Evolutionary conservation across 2,329 filamentous ascomycete species (phyloP), one percentile per base, ranked within the genome.

Genomic region (Aspergillus brasiliensis): DNA sequence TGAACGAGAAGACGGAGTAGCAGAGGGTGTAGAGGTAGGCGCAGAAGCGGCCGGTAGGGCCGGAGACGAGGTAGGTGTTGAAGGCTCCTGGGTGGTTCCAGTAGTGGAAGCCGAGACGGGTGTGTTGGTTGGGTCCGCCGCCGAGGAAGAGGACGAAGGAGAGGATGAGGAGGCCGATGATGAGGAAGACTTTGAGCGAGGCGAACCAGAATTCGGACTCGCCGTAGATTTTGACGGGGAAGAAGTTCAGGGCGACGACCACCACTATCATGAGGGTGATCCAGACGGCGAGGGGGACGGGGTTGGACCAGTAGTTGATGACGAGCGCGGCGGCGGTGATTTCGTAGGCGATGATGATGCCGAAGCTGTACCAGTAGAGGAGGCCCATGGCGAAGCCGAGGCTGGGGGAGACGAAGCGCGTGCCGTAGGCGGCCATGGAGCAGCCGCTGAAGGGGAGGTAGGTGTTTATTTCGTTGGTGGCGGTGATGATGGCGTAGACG

Each of bases 91-190:
- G 89, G 15, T 78, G 61, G 25, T 71, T 74, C 78, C 86, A 89
- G 70, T 86, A 82, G 8, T 86, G 82, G 72, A 92, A 92, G 0
- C 90, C 90, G 61, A 90, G 90, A 0, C 83, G 80, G 64, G 91
- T 88, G 53, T 84, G n/a, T n/a, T n/a, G 80, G 1, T 85, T 71
- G 0, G 91, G 91, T 65, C 92, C 93, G 3, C 89, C 91, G 5
- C 91, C 91, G 0, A 93, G 79, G 87, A 93, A 92, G 60, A 88
- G 86, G 63, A 95, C 82, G 69, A 95, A 91, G 11, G 91, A 92
- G 76, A 91, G 91, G 65, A 57, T 44, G 8, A 57, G 34, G 8
- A 57, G 55, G 2, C 55, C 55, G 23, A 57, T n/a, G 46, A 57
- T 57, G n/a, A 47, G 44, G 44, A 57, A 27, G 28, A 57, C 55